A percentile compares a stretch with the other conserved stretches of the same genome.
Conservation (phyloP, 2,329 filamentous ascomycete species). For the Colletotrichum sp. region DNA sequence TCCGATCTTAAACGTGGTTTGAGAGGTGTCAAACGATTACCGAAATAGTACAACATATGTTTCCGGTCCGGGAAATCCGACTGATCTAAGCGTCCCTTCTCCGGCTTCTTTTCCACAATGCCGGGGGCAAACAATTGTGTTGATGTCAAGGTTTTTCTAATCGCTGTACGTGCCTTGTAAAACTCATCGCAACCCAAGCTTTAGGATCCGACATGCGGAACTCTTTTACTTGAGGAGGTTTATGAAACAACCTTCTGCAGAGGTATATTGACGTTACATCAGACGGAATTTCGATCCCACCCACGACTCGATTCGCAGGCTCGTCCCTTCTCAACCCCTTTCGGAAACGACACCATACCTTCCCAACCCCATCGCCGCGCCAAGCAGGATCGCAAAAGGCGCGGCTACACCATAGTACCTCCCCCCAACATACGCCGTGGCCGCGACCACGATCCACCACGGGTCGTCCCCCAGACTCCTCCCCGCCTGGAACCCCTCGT, state of each 20-base stretch:
- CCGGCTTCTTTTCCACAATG: neutral
- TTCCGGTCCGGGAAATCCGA: neutral
- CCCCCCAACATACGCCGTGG: slow-evolving; percentile 38
- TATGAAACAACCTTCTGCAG: neutral
- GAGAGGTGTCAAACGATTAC: neutral
- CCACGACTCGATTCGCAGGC: neutral
- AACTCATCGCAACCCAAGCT: neutral
- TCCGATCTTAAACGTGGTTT: neutral
- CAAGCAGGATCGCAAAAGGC: slow-evolving; percentile 36
- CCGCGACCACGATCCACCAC: slow-evolving; percentile 62
- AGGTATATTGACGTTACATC: neutral
- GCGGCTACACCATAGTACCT: slow-evolving; percentile 34
- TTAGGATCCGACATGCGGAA: neutral
- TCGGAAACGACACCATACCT: slow-evolving; percentile 32
- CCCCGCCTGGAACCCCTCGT: slow-evolving; percentile 44
- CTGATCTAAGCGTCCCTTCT: neutral
- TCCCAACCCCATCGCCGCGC: slow-evolving; percentile 36
- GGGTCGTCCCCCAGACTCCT: slow-evolving; percentile 57
- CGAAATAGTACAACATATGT: neutral
- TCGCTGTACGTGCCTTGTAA: neutral
- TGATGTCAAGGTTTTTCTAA: neutral
- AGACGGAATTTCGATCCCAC: neutral
- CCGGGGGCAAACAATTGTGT: neutral
- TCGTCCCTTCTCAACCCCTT: neutral
- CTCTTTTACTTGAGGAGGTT: neutral